Base-by-base conservation (phyloP, 768 basidiomycete genomes). In the Amanita jacksonii region DNA sequence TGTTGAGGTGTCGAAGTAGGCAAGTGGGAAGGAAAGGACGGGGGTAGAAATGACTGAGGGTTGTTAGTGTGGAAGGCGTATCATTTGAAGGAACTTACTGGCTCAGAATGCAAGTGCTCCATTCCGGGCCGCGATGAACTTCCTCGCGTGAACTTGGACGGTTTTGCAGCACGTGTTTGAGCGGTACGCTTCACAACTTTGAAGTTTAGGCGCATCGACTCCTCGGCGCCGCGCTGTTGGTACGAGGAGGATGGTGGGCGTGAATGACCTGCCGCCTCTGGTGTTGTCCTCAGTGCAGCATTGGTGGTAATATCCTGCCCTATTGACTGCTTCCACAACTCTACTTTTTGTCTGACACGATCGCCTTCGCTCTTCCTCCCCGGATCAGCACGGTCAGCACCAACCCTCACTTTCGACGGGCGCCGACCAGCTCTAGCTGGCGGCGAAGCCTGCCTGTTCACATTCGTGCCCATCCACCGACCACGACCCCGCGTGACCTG, bases 1-100 rank as follows among this genome's bases (percentile, higher is more conserved):
- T 10, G 36, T 52, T 41, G 37, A 53, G 77, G 77, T 4, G 77
- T 79, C 2, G 77, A 80, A 20, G 74, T 77, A 24, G 60, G 53
- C 16, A 79, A 55, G 45, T 75, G 61, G 8, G 69, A 62, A 23
- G 73, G 70, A 51, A 78, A 79, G 5, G 77, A 78, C 3, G 76
- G 76, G 1, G 75, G 75, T 15, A 73, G 56, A 46, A 69, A 74
- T n/a, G 62, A 59, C 74, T 68, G 49, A 16, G 22, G 18, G 28
- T 10, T 7, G 20, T 45, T n/a, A 45, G 44, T 38, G 30, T 38
- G 31, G 25, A 13, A 31, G 7, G 7, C 15, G 4, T 18, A 30
- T 3, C 37, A 23, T 18, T 22, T 28, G 28, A 19, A 8, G 15
- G 10, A 18, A 35, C 43, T 30, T 45, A 45, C 43, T n/a, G 25